Evolutionary conservation across 208 protist genomes (phyloP), one percentile per base, ranked within the genome.

Genomic region (Crithidia fasciculata): DNA sequence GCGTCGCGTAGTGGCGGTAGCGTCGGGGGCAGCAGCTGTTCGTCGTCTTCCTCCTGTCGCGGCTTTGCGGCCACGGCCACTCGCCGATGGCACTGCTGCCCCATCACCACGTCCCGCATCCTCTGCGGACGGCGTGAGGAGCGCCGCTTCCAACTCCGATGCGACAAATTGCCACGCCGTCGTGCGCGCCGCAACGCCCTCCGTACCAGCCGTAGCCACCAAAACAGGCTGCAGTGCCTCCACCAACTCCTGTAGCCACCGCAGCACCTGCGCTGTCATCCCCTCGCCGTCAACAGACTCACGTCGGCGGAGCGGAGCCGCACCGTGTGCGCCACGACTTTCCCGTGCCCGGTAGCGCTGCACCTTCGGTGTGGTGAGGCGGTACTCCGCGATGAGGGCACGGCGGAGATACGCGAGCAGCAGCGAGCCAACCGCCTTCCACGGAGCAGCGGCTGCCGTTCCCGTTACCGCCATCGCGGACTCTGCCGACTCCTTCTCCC

Each of bases 341-440:
- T 71, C 55, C 8, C 72, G 65, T 49, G 18, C 40, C 9, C 49
- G 41, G 65, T 60, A 67, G 39, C 65, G 72, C 49, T 79, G 60
- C 59, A 88, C 60, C 72, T 81, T 88, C 6, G 72, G 49, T 13
- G 60, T 37, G 2, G 59, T 79, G 28, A 91, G 43, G 49, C 77
- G 79, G 69, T 90, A 92, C 73, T 87, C 87, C 8, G 41, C 16
- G 2, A 57, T 18, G 16, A 95, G 69, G 5, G 82, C 82, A 16
- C 57, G 66, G 10, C 77, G 59, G 3, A 95, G 62, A 36, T 80
- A 74, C 15, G 72, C 45, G 39, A 92, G 70, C 43, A 87, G 76
- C 36, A 92, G 49, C 12, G 88, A 72, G 7, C 91, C 89, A 16
- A 89, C 63, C 44, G 79, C 84, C 53, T 79, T 88, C 81, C 80